phyloP scores from a whole-genome alignment of 116 monocot genomes.

The Cymodocea nodosa region DNA sequence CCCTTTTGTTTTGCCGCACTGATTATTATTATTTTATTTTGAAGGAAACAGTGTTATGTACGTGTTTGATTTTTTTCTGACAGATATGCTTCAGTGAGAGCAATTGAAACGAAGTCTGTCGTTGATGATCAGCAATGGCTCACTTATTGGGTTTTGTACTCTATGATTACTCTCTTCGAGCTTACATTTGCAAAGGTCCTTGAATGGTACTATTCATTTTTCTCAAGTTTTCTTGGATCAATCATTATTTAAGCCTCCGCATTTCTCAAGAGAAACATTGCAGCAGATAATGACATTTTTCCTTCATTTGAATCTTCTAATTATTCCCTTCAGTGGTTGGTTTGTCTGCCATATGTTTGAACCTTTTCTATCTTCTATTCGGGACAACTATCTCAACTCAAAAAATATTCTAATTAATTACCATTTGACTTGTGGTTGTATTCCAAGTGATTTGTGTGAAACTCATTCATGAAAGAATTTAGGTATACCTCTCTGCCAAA shows the following conservation, averaged over 20 bases:
- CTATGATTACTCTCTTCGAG: conserved; percentile 72
- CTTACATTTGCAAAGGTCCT: conserved; percentile 50
- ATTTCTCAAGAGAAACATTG: neutral
- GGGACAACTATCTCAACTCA: too few relatives aligned
- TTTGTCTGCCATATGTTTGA: too few relatives aligned
- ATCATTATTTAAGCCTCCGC: neutral
- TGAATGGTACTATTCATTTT: conserved; percentile 16
- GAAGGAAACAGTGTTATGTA: neutral
- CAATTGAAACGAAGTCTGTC: conserved; percentile 76
- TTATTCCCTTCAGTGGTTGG: too few relatives aligned
- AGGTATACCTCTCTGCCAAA: too few relatives aligned
- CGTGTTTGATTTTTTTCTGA: conserved; percentile 6
- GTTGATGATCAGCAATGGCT: conserved; percentile 86
- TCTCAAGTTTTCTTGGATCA: neutral
- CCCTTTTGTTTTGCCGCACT: neutral
- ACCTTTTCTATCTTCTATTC: too few relatives aligned
- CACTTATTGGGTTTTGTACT: conserved; percentile 86
- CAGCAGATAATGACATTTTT: neutral
- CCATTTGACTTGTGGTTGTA: too few relatives aligned
- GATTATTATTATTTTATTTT: neutral
- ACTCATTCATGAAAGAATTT: too few relatives aligned
- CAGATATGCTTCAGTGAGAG: conserved; percentile 90
- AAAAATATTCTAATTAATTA: too few relatives aligned
- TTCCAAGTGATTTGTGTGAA: too few relatives aligned
- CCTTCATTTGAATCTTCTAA: too few relatives aligned